Conservation (phyloP, 2,329 filamentous ascomycete genomes). For the Metarhizium guizhouense region DNA sequence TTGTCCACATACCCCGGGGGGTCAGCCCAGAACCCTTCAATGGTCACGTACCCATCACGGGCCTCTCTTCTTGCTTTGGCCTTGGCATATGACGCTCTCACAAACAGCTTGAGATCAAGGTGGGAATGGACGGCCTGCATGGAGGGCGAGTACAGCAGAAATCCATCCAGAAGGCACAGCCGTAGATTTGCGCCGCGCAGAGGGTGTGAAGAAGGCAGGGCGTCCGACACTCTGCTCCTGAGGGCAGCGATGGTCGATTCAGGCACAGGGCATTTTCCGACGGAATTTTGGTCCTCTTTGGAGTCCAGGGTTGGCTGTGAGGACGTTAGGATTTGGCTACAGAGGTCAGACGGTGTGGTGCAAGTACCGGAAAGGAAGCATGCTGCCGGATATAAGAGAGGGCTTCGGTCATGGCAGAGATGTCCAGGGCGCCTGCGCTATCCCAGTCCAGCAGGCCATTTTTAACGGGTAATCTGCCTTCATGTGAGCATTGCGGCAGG, state of each 20-base stretch:
- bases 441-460: slow-evolving; percentile 80
- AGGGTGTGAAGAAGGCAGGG: slow-evolving; percentile 35
- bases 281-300: slow-evolving; percentile 52
- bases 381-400: slow-evolving; percentile 61
- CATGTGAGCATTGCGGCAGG: neutral
- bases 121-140: slow-evolving; percentile 46
- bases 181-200: slow-evolving; percentile 22
- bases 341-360: neutral
- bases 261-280: slow-evolving; percentile 45
- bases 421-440: slow-evolving; percentile 68
- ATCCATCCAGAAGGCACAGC: slow-evolving; percentile 77
- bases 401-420: slow-evolving; percentile 57
- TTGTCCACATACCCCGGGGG: slow-evolving; percentile 90
- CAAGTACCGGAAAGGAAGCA: slow-evolving; percentile 53
- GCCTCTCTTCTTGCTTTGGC: slow-evolving; percentile 59
- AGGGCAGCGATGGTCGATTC: slow-evolving; percentile 35
- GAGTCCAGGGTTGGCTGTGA: slow-evolving; percentile 21
- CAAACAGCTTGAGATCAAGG: slow-evolving; percentile 70
- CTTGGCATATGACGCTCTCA: slow-evolving; percentile 57
- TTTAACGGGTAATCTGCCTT: slow-evolving; percentile 41
- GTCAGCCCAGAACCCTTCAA: slow-evolving; percentile 91
- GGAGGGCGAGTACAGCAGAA: slow-evolving; percentile 63
- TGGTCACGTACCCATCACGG: slow-evolving; percentile 67
- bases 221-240: slow-evolving; percentile 36
- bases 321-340: neutral